These are phyloP conservation scores for Heliamphora exappendiculata DNA, from an alignment of 148 eudicot species.

Conservation along the genomic window DNA sequence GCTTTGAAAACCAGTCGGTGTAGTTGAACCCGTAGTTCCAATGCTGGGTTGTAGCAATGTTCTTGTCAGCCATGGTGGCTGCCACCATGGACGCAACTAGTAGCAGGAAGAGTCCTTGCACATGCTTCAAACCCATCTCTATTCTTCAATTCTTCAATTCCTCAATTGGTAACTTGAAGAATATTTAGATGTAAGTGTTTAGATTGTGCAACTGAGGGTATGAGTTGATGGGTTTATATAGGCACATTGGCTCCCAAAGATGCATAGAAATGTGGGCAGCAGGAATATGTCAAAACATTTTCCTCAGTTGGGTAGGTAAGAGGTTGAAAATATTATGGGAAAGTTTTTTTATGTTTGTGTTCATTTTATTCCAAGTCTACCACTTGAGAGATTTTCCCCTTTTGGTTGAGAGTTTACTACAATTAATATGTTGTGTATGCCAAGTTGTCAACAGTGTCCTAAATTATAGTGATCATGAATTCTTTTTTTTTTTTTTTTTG, in stretches of 20 bases:
- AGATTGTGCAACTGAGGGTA: not conserved
- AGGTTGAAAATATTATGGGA: not conserved
- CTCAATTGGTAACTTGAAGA: not conserved
- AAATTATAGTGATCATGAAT: no score
- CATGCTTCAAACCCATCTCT: slow-evolving; percentile 16
- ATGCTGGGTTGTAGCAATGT: slow-evolving; percentile 4
- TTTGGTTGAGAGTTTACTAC: not conserved
- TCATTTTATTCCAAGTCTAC: not conserved
- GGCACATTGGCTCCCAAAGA: not conserved
- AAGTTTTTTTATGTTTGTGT: not conserved
- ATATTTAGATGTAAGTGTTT: not conserved
- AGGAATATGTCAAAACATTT: not conserved
- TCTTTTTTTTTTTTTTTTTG: no score
- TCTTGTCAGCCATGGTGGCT: slow-evolving; percentile 21
- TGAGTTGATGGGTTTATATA: slow-evolving; percentile 10
- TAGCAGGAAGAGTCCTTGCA: slow-evolving; percentile 11
- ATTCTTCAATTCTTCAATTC: not conserved
- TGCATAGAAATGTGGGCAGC: not conserved
- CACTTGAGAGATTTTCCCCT: not conserved
- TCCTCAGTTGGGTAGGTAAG: slow-evolving; percentile 10
- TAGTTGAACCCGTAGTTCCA: slow-evolving; percentile 21
- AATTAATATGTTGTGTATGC: no score
- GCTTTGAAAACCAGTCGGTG: slow-evolving; percentile 19
- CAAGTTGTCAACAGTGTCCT: no score
- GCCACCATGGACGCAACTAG: slow-evolving; percentile 15